Evolutionary conservation across 202 grass and related monocot species (phyloP).

Genomic region (Dendrocalamus latiflorus): DNA sequence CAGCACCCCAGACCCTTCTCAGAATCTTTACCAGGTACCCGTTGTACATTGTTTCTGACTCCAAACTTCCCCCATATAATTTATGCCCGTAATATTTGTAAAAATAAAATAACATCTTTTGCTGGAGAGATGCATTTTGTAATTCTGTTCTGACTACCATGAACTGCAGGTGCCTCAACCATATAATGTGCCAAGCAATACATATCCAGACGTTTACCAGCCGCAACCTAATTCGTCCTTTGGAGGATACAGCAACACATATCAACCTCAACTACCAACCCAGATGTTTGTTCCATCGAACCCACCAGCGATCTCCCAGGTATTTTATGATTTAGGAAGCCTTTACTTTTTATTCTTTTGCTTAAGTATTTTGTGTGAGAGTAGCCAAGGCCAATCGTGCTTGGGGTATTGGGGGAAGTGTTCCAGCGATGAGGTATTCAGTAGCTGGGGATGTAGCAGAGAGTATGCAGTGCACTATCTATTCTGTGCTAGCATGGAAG

Average conservation of each 20-base stretch:
- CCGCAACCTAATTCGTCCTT: slow-evolving; percentile 42
- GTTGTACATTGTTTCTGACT: too few species aligned
- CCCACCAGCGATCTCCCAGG: slow-evolving; percentile 36
- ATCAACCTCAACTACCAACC: slow-evolving; percentile 42
- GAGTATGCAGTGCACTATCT: background rate
- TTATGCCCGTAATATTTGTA: slow-evolving; percentile 1
- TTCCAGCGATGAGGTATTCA: background rate
- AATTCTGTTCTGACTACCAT: slow-evolving; percentile 24
- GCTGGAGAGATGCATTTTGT: slow-evolving; percentile 2
- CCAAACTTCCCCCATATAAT: too few species aligned
- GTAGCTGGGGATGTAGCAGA: background rate
- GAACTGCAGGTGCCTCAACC: slow-evolving; percentile 26
- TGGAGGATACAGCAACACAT: slow-evolving; percentile 50
- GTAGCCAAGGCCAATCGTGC: background rate
- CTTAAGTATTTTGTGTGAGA: background rate
- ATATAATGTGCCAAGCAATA: slow-evolving; percentile 33
- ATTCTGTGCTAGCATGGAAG: background rate
- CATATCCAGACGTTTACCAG: slow-evolving; percentile 50
- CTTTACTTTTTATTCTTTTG: background rate
- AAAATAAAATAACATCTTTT: background rate
- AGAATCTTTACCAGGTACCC: slow-evolving; percentile 59
- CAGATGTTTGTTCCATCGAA: slow-evolving; percentile 81
- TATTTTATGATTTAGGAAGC: too few species aligned
- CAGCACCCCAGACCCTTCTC: slow-evolving; percentile 27
- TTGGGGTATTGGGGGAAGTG: background rate